phyloP scores from a whole-genome alignment of 139 green algal species.

The Picochlorum costavermella region DNA sequence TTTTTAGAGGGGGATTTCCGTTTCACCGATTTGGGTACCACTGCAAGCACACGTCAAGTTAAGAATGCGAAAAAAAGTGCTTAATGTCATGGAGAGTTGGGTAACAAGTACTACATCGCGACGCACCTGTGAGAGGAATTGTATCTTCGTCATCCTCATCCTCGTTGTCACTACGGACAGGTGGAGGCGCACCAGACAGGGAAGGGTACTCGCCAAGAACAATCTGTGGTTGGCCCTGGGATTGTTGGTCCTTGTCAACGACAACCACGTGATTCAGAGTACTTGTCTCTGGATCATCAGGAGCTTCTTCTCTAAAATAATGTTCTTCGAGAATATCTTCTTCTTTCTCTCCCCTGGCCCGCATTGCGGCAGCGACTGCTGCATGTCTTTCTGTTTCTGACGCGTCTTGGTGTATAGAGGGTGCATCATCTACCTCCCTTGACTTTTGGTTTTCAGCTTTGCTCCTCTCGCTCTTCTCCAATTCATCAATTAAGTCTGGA shows the following conservation, averaged over 20 bases:
- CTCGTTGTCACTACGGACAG: conserved; percentile 32
- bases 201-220: conserved; percentile 6
- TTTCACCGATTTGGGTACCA: no score
- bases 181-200: conserved; percentile 7
- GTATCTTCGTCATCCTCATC: conserved; percentile 35
- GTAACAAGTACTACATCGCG: no score
- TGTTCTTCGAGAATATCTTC: conserved; percentile 65
- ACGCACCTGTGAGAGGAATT: not conserved
- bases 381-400: not conserved
- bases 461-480: conserved; percentile 70
- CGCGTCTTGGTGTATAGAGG: not conserved
- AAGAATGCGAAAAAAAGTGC: no score
- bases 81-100: no score
- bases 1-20: no score
- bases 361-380: not conserved
- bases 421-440: not conserved
- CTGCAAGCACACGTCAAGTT: no score
- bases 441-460: conserved; percentile 59
- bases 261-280: not conserved
- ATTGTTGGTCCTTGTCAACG: no score
- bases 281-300: conserved; percentile 17
- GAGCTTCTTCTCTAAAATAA: conserved; percentile 54
- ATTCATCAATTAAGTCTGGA: not conserved
- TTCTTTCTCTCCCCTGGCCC: conserved; percentile 12
- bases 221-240: conserved; percentile 3